Base-by-base conservation (phyloP, 2,329 filamentous ascomycete species). In the Fusarium odoratissimum region DNA sequence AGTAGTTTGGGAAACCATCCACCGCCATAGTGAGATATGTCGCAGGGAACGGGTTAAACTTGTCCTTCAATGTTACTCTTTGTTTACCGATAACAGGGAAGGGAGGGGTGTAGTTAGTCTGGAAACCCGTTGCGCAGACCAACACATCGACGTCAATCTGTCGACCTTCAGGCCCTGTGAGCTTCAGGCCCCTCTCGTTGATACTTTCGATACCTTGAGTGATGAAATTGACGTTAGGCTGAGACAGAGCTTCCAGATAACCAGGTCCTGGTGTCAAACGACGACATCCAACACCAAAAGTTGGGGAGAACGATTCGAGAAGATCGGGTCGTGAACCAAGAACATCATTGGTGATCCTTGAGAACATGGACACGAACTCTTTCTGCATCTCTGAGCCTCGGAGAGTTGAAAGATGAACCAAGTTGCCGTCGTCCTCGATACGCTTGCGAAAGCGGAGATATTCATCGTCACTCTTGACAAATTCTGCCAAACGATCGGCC, bases 381-480 rank as follows among this genome's bases (percentile, higher is more conserved):
- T 40, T 41, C 13, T 63, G 60, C 60, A 63, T 41, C 0, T 41
- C 35, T 9, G 60, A 63, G 5, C 8, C 55, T 7, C 16, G 16
- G 0, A 63, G 28, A 0, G 28, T 60, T 1, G 60, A 63, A 4
- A 31, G 19, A 25, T 63, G 60, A 1, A 63, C 60, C 16, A 63
- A 2, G 19, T 63, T 63, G 6, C 54, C 42, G 16, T 63, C 60
- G 3, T 40, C 42, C 17, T 63, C 60, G 2, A 63, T 40, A 3
- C 60, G 60, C 13, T 63, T 63, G 4, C 60, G 60, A 4, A 63
- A 63, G 12, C 55, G 28, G 3, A 60, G 41, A 21, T 63, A 63
- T 2, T 28, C 35, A 0, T 41, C 55, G 1, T 63, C 55, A 19
- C 7, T 63, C 19, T 60, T 41, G 9, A 19, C 2, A 7, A 60